Evolutionary conservation across 176 grass and related monocot species (phyloP).

Genomic region (Neostapfia colusana): DNA sequence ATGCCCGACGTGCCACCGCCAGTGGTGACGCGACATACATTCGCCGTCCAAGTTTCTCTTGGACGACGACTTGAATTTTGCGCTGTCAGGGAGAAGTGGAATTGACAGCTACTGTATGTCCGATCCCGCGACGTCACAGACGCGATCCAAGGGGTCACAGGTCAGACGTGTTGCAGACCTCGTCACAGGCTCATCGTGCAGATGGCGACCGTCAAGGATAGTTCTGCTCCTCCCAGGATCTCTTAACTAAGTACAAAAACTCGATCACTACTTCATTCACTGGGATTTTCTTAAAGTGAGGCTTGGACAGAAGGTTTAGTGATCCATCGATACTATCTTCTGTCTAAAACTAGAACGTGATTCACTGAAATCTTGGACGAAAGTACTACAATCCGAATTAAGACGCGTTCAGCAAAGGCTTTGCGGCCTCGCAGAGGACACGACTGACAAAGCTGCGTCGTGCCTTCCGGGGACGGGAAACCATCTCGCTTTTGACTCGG

Average conservation of each 20-base stretch:
- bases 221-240: background rate
- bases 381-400: background rate
- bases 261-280: background rate
- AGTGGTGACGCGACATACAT: background rate
- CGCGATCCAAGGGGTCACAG: no score
- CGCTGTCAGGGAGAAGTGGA: background rate
- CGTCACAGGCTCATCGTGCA: background rate
- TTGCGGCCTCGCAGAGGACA: background rate
- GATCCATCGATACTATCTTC: no score
- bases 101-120: no score
- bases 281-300: background rate
- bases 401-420: background rate
- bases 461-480: background rate
- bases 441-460: background rate
- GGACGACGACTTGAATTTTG: background rate
- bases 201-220: background rate
- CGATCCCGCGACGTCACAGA: no score
- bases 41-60: background rate
- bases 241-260: background rate
- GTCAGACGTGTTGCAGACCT: no score
- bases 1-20: background rate
- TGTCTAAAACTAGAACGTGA: no score
- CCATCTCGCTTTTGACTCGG: constrained; percentile 17
- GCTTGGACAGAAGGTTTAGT: no score
- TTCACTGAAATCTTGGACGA: background rate